Evolutionary conservation across 768 basidiomycete genomes (phyloP).

Genomic region (Tylopilus sp.): DNA sequence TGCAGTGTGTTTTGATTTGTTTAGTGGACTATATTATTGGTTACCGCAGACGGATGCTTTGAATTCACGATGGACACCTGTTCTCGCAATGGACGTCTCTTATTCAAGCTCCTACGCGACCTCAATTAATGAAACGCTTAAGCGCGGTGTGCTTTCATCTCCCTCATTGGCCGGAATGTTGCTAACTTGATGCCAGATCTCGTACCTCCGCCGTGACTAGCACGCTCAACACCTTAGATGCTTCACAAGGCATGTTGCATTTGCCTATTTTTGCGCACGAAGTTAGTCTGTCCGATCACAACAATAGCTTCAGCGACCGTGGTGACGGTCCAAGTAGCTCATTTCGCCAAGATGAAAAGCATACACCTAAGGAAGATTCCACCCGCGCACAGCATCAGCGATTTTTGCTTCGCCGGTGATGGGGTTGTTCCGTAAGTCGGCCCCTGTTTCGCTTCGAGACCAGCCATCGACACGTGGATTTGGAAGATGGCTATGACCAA

Average conservation of each 20-base stretch:
- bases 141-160: conserved; percentile 9
- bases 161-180: neutral
- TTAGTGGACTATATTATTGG: neutral
- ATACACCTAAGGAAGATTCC: conserved; percentile 3
- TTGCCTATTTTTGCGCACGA: neutral
- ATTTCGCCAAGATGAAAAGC: conserved; percentile 12
- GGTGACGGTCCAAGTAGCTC: conserved; percentile 1
- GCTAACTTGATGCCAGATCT: conserved; percentile 1
- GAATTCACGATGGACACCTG: neutral
- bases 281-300: neutral
- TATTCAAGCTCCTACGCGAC: conserved; percentile 1
- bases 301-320: neutral
- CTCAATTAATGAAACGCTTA: neutral
- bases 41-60: neutral
- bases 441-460: conserved; percentile 6
- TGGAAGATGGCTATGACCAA: conserved; percentile 2
- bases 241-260: neutral
- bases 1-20: neutral
- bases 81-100: neutral
- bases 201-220: too few relatives aligned
- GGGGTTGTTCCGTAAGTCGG: conserved; percentile 17
- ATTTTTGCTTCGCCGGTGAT: conserved; percentile 20
- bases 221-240: too few relatives aligned
- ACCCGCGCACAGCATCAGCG: conserved; percentile 20
- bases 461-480: neutral